These are phyloP conservation scores for Leccinum idahoense DNA, from an alignment of 1,284 basidiomycete species.

Conservation along the genomic window DNA sequence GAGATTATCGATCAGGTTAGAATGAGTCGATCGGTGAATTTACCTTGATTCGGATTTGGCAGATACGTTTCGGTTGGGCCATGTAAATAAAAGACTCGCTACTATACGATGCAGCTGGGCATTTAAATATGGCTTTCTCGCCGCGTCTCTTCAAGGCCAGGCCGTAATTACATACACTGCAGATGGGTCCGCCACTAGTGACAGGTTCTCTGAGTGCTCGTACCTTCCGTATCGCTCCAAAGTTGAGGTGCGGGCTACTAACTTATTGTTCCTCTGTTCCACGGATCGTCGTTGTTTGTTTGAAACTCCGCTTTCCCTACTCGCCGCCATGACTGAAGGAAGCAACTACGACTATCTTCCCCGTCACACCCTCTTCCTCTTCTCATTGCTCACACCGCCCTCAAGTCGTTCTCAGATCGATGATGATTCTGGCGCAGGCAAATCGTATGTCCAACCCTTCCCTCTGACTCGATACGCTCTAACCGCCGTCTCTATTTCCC, in stretches of 20 bases:
- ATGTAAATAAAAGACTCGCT: constrained; percentile 1
- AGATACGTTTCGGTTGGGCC: constrained; percentile 54
- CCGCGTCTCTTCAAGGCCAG: background rate
- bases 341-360: constrained; percentile 89
- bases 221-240: no score
- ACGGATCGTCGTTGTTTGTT: constrained; percentile 1
- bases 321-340: constrained; percentile 69
- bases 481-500: background rate
- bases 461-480: background rate
- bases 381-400: background rate
- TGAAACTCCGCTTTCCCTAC: constrained; percentile 21
- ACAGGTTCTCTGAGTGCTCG: no score
- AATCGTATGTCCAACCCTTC: constrained; percentile 63
- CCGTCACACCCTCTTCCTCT: background rate
- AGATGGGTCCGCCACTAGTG: no score
- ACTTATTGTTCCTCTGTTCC: no score
- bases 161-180: background rate
- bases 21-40: background rate
- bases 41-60: constrained; percentile 65
- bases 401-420: constrained; percentile 96
- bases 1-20: background rate
- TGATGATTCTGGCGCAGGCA: constrained; percentile 98
- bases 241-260: no score
- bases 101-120: background rate
- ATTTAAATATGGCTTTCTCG: background rate